phyloP scores from a whole-genome alignment of 176 grass and related monocot genomes.

The Luzula sylvatica region DNA sequence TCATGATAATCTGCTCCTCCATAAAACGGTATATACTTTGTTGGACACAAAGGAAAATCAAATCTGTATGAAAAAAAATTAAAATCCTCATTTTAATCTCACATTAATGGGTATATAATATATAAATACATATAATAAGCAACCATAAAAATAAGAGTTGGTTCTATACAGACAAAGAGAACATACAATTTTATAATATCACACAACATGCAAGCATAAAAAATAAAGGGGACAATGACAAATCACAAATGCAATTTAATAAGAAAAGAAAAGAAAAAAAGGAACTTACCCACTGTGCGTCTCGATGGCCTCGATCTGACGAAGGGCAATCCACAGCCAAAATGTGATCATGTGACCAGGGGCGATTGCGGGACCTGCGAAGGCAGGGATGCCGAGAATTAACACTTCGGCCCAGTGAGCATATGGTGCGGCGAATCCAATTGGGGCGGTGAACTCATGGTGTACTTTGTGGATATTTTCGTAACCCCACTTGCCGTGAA shows the following conservation, averaged over 20 bases:
- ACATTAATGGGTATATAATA: background rate
- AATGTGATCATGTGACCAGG: conserved; percentile 86
- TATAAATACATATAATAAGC: too few relatives aligned
- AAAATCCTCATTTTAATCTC: too few relatives aligned
- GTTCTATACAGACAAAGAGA: too few relatives aligned
- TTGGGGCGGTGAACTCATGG: conserved; percentile 76
- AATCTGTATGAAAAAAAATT: conserved; percentile 53
- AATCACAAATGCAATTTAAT: background rate
- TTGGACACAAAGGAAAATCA: conserved; percentile 77
- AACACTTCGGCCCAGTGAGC: conserved; percentile 89
- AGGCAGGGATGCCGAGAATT: conserved; percentile 62
- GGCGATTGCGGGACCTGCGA: conserved; percentile 49
- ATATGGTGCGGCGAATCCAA: conserved; percentile 76
- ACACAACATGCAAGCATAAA: background rate
- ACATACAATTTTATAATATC: too few relatives aligned
- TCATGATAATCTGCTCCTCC: conserved; percentile 96
- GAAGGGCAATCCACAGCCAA: conserved; percentile 73
- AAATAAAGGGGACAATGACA: background rate
- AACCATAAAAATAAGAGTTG: too few relatives aligned
- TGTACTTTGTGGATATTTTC: conserved; percentile 72
- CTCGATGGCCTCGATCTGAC: conserved; percentile 79
- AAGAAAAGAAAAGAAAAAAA: background rate
- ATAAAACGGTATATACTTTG: conserved; percentile 90
- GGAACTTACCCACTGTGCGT: conserved; percentile 73
- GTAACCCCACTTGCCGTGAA: conserved; percentile 74